Base-by-base conservation (phyloP, 176 grass and related monocot species). In the Avena atlantica region DNA sequence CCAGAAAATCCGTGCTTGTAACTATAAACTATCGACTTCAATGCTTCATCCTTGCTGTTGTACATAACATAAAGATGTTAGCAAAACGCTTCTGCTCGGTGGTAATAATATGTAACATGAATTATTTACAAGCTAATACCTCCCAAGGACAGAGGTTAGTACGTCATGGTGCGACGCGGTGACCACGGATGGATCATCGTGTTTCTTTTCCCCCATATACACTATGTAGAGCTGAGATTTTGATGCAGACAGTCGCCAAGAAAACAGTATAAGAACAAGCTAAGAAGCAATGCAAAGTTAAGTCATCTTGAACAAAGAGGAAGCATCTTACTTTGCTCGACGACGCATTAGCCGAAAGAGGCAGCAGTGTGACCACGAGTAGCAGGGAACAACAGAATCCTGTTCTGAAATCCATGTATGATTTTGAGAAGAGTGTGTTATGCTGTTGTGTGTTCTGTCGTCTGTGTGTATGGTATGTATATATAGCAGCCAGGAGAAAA, bases 141-240 rank as follows among this genome's bases (percentile, higher is more conserved):
- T 88, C 17, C 79, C 86, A 67, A 82, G 6, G 21, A 88, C 48
- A 56, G 59, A 56, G 4, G 86, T 13, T 0, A 88, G 79, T 0
- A n/a, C 4, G 9, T 88, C 79, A 11, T 88, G 60, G 70, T 88
- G 86, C 0, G 86, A 88, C 0, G 86, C 60, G 6, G 71, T 83
- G 31, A 88, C 79, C 21, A 34, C 11, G 1, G 49, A 66, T 10
- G 86, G 79, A 58, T 88, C 79, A 12, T 88, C 11, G 1, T 83
- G 79, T 19, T 83, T 76, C 79, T 83, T 87, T 16, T 87, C 59
- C n/a, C 86, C 86, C 79, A 82, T 76, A 17, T 87, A 82, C 9
- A 82, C 79, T 5, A 83, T 77, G 34, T 83, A 83, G 11, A 88
- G 79, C 86, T 88, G 61, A 47, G 65, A 31, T 31, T 77, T 76